Conservation (phyloP, 1,139 yeast genomes). For the Taphrina deformans region DNA sequence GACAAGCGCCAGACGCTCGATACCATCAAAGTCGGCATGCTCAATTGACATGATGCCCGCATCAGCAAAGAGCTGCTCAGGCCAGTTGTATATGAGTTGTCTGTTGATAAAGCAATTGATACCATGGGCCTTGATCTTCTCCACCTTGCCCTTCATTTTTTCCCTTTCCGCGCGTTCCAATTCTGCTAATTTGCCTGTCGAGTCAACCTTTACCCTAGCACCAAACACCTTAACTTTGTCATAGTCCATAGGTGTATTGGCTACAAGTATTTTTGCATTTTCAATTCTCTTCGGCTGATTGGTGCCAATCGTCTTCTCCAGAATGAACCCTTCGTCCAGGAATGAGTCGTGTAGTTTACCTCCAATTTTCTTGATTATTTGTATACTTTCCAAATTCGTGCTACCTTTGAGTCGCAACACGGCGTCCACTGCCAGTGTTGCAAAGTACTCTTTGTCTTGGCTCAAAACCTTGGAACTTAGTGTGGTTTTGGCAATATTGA, state of each 20-base stretch:
- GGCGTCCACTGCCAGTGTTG: conserved; percentile 91
- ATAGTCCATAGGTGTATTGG: conserved; percentile 94
- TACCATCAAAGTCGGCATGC: conserved; percentile 98
- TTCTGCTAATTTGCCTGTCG: conserved; percentile 91
- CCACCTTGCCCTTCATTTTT: conserved; percentile 88
- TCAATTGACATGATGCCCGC: conserved; percentile 86
- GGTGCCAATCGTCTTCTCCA: conserved; percentile 89
- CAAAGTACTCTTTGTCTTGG: conserved; percentile 89
- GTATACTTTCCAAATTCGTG: conserved; percentile 92
- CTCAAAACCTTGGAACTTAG: conserved; percentile 87
- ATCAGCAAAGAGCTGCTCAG: conserved; percentile 91
- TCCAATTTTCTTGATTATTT: conserved; percentile 88
- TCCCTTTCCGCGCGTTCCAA: conserved; percentile 90
- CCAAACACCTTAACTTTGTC: conserved; percentile 97
- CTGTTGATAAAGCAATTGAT: conserved; percentile 91
- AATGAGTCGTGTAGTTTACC: conserved; percentile 90
- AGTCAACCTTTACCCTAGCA: conserved; percentile 94
- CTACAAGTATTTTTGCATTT: conserved; percentile 83
- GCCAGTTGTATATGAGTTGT: conserved; percentile 95
- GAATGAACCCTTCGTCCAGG: conserved; percentile 78
- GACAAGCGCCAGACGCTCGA: conserved; percentile 91
- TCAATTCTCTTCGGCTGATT: conserved; percentile 84
- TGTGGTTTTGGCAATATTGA: conserved; percentile 89
- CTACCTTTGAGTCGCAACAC: conserved; percentile 87
- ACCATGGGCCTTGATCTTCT: conserved; percentile 77